Evolutionary conservation across 2,329 filamentous ascomycete species (phyloP).

Genomic region (Cladorrhinum sp.): DNA sequence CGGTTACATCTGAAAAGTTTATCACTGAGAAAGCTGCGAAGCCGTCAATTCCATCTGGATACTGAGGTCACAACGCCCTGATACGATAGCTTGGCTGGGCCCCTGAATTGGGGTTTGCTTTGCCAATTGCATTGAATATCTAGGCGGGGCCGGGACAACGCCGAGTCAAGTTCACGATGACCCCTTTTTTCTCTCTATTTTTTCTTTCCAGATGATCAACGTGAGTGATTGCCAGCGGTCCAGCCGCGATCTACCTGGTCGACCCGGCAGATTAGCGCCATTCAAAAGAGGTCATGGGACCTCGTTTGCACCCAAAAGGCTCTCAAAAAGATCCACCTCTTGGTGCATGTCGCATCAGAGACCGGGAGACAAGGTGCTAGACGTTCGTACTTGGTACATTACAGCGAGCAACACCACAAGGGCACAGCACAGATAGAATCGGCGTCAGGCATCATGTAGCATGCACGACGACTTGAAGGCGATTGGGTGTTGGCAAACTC

Average conservation of each 20-base stretch:
- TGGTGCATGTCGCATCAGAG: slow-evolving; percentile 17
- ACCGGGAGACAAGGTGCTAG: not conserved
- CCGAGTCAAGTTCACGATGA: slow-evolving; percentile 1
- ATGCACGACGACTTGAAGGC: slow-evolving; percentile 1
- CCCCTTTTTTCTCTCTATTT: slow-evolving; percentile 9
- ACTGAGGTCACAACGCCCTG: slow-evolving; percentile 5
- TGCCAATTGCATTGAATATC: not conserved
- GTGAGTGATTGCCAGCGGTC: slow-evolving; percentile 12
- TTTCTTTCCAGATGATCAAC: slow-evolving; percentile 13
- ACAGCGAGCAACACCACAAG: not conserved
- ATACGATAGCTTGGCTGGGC: not conserved
- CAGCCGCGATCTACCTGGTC: slow-evolving; percentile 23
- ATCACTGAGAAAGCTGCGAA: not conserved
- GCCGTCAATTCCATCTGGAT: too few species aligned
- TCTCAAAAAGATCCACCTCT: slow-evolving; percentile 24
- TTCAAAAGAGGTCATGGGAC: slow-evolving; percentile 25
- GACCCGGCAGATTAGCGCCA: slow-evolving; percentile 21
- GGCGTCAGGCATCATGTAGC: slow-evolving; percentile 13
- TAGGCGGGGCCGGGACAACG: not conserved
- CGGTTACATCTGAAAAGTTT: not conserved
- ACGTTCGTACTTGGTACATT: not conserved
- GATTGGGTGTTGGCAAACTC: slow-evolving; percentile 2
- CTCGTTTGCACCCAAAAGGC: slow-evolving; percentile 22
- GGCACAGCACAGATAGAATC: slow-evolving; percentile 6
- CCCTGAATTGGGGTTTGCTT: slow-evolving; percentile 1